Base-by-base conservation (phyloP, 2,329 filamentous ascomycete species). In the Colletotrichum australisinense region DNA sequence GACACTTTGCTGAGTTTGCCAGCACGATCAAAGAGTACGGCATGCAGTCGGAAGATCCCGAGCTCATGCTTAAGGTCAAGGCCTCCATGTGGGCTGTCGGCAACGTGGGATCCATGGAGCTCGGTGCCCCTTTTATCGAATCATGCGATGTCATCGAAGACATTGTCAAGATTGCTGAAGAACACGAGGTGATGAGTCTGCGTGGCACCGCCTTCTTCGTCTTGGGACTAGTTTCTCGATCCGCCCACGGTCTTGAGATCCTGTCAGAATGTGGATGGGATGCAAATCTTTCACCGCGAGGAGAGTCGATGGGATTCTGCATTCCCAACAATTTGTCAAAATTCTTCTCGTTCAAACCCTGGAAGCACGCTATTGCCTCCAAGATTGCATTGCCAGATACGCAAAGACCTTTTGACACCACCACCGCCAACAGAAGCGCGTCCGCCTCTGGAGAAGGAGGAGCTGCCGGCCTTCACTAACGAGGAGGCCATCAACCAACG, bases 151-250 rank as follows among this genome's bases (percentile, higher is more conserved):
- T 98, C 49, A 95, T 98, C 22, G 91, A 93, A 78, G 91, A 93
- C 75, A 96, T 99, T 75, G 91, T 98, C 59, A 88, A 91, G 75
- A 98, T 99, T 80, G 97, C 97, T 1, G 94, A 98, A 81, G 86
- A 88, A 32, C 95, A 97, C 55, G 92, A 95, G 76, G 94, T 99
- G 63, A 93, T 99, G 91, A 97, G 95, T 71, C 88, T 99, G 78
- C 90, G 97, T 57, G 97, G 97, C 49, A 99, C 97, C 0, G 97
- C 97, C 1, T 98, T 98, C 83, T 99, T 98, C 78, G 97, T 98
- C 0, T 85, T 99, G 0, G 97, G 97, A 0, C 86, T 99, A 70
- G 96, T 99, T 68, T 98, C 95, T 1, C 90, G 97, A 67, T 98
- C 96, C 64, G 88, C 95, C 9, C 96, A 98, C 79, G 97, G 97